These are phyloP conservation scores for Helianthus tuberosus DNA, from an alignment of 129 eudicot species.

Conservation along the genomic window DNA sequence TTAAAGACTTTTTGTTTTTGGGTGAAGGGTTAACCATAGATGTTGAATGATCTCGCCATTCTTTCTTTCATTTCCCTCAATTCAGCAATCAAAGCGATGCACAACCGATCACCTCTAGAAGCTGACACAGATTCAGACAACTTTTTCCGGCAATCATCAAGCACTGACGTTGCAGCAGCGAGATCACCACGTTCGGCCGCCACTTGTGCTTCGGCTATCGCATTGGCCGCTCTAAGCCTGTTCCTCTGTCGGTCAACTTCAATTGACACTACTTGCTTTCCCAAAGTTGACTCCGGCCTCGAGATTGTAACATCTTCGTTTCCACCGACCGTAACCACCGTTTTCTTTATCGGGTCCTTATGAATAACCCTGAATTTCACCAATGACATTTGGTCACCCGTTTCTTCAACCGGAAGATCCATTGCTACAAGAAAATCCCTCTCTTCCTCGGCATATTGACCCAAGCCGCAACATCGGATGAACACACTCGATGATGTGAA, in stretches of 20 bases:
- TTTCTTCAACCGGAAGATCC: conserved; percentile 50
- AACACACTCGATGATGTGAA: too few relatives aligned
- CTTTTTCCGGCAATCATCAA: conserved; percentile 49
- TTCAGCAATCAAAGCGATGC: conserved; percentile 65
- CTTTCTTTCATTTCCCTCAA: conserved; percentile 74
- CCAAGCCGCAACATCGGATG: too few relatives aligned
- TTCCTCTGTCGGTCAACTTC: conserved; percentile 83
- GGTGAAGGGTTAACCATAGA: conserved; percentile 53
- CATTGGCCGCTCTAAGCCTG: conserved; percentile 65
- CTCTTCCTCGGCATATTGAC: conserved; percentile 93
- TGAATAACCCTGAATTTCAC: conserved; percentile 52
- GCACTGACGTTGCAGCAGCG: conserved; percentile 49
- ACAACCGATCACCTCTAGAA: conserved; percentile 53
- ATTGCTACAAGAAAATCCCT: conserved; percentile 62
- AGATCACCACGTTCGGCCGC: conserved; percentile 77
- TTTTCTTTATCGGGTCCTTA: conserved; percentile 57
- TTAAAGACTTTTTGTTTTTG: conserved; percentile 31
- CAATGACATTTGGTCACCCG: conserved; percentile 42
- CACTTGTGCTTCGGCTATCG: conserved; percentile 64
- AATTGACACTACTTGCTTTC: conserved; percentile 36
- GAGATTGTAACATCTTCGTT: conserved; percentile 43
- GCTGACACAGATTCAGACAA: conserved; percentile 53
- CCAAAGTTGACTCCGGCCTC: conserved; percentile 53
- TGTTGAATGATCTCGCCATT: conserved; percentile 65
- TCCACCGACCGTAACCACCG: conserved; percentile 30